A percentile compares a stretch with the other conserved stretches of the same genome.
Conservation (phyloP, 257 asterid species). For the Capsicum baccatum region DNA sequence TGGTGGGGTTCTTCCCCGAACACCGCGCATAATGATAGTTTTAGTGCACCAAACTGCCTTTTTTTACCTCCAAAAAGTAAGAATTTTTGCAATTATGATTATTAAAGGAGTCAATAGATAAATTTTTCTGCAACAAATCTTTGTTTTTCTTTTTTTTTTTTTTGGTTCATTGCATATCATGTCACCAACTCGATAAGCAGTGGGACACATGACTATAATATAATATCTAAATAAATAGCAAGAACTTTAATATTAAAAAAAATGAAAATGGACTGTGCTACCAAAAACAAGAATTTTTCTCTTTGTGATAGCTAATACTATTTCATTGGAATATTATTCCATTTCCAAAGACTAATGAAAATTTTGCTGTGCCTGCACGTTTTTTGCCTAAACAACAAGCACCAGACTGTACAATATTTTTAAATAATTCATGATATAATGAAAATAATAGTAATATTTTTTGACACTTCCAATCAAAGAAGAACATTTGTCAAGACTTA, state of each 20-base stretch:
- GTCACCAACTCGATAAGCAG: conserved; percentile 19
- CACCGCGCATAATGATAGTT: too few relatives aligned
- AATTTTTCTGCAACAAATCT: background rate
- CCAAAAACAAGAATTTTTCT: conserved; percentile 24
- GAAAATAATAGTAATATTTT: background rate
- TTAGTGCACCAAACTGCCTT: too few relatives aligned
- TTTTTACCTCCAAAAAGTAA: too few relatives aligned
- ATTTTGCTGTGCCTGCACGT: conserved; percentile 46
- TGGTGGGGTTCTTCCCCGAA: too few relatives aligned
- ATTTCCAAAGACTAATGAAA: background rate
- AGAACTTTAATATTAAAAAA: background rate
- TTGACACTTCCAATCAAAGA: background rate
- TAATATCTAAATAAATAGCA: background rate
- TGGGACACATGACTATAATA: conserved; percentile 14
- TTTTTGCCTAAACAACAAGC: conserved; percentile 26
- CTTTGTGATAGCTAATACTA: background rate
- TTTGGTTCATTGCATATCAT: background rate
- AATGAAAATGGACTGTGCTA: background rate
- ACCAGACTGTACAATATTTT: background rate
- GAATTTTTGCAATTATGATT: background rate
- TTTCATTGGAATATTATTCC: background rate
- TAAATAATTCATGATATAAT: background rate
- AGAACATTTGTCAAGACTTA: background rate
- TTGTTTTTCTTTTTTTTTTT: background rate
- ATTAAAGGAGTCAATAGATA: background rate